These are phyloP conservation scores for Millerozyma acaciae DNA, from an alignment of 805 yeast genomes.

Conservation along the genomic window DNA sequence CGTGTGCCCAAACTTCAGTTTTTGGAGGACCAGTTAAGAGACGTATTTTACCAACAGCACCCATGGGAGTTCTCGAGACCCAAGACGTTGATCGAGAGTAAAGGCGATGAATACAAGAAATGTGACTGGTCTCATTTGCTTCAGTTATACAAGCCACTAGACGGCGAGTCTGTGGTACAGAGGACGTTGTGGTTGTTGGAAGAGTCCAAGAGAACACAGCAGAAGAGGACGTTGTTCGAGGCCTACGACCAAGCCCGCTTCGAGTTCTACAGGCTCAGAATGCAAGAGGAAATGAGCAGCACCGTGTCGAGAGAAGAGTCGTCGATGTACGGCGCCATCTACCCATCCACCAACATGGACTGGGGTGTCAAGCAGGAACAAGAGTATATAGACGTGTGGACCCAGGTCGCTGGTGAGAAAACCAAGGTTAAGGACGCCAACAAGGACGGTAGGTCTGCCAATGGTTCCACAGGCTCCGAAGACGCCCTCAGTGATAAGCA, in stretches of 20 bases:
- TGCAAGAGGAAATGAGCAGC: constrained; percentile 75
- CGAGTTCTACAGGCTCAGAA: constrained; percentile 84
- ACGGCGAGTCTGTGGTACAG: constrained; percentile 68
- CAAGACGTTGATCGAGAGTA: constrained; percentile 72
- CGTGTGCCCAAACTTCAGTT: constrained; percentile 53
- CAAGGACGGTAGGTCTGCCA: constrained; percentile 18
- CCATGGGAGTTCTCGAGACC: constrained; percentile 98
- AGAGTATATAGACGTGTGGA: constrained; percentile 68
- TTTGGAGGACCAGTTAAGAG: constrained; percentile 78
- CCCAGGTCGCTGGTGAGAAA: constrained; percentile 58
- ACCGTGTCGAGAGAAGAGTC: constrained; percentile 78
- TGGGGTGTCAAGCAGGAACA: constrained; percentile 72
- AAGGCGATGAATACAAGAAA: constrained; percentile 51
- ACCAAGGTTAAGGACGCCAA: constrained; percentile 56
- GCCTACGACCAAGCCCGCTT: constrained; percentile 85
- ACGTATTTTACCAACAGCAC: constrained; percentile 82
- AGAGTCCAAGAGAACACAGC: constrained; percentile 15
- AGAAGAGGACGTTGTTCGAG: constrained; percentile 39
- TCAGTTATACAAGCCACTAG: constrained; percentile 71
- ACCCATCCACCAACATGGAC: constrained; percentile 57
- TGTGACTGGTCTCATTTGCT: constrained; percentile 77
- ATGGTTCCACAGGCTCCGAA: constrained; percentile 19
- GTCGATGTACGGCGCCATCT: constrained; percentile 78
- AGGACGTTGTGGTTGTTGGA: constrained; percentile 39
- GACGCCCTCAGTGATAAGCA: constrained; percentile 11